Base-by-base conservation (phyloP, 2,329 filamentous ascomycete genomes). In the Colletotrichum simmondsii region DNA sequence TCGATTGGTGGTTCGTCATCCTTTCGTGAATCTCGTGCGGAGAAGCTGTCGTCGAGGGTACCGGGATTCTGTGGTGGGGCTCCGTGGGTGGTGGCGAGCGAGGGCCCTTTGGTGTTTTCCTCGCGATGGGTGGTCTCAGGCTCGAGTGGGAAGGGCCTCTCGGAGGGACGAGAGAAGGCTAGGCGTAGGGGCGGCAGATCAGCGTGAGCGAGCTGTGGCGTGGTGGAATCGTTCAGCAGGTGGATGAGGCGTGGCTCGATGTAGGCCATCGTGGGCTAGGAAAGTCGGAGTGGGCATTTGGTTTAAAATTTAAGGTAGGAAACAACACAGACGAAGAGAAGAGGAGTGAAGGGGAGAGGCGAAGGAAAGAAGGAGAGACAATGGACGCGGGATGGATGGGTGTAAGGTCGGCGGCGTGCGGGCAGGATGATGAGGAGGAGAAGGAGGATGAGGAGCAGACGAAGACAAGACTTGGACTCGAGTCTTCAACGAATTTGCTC, bases 211-310 rank as follows among this genome's bases (percentile, higher is more conserved):
- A 84, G 82, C 75, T 85, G 85, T 58, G 87, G 85, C 74, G 85
- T 84, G 54, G 84, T 85, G 61, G 85, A 86, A 77, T 90, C 87
- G 81, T 92, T 92, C 78, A 92, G 85, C 76, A 92, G 83, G 80
- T 92, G 89, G 79, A 92, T 92, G 76, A 92, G 85, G 79, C 90
- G 89, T 79, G 90, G 90, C 86, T 92, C 90, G 83, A 92, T 92
- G 79, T 89, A 92, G 76, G 89, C 89, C 89, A 91, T 91, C 82
- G 81, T 89, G 85, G 73, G 73, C 73, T 57, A 66, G 53, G 58
- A 37, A 62, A 67, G 68, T 59, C 66, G 71, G 75, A 68, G 74
- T 78, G 78, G 77, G 81, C 84, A 87, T 86, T 82, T 80, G 82
- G 78, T 67, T 65, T 57, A n/a, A 59, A 62, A 62, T 62, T 58